Conservation (phyloP, 331 rosid genomes). For the Spiraea crenata region DNA sequence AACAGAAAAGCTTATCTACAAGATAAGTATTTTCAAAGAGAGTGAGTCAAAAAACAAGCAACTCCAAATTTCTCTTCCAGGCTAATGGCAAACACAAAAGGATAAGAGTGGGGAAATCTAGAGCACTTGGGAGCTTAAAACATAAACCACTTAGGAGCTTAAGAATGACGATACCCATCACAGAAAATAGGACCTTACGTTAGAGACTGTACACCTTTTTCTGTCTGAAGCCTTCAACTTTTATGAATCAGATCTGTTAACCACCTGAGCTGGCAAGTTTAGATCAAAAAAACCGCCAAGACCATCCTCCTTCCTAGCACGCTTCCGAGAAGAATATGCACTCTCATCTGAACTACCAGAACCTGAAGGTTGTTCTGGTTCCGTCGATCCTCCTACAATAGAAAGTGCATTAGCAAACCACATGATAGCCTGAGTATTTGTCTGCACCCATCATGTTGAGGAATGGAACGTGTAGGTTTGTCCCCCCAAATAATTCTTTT, state of each 20-base stretch:
- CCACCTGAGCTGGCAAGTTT: constrained; percentile 86
- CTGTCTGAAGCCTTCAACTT: constrained; percentile 28
- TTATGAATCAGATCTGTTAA: constrained; percentile 71
- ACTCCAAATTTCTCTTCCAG: constrained; percentile 17
- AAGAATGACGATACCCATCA: constrained; percentile 9
- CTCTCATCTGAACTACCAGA: constrained; percentile 73
- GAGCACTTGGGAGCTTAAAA: neutral
- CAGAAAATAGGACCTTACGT: constrained; percentile 16
- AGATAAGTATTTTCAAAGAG: constrained; percentile 25
- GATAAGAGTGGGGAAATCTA: constrained; percentile 9
- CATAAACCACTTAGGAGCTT: neutral
- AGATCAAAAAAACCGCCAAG: constrained; percentile 78
- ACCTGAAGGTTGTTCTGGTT: constrained; percentile 58
- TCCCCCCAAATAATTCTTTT: constrained; percentile 5
- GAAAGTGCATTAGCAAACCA: constrained; percentile 33
- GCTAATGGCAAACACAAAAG: neutral
- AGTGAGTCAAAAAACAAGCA: constrained; percentile 18
- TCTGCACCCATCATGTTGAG: constrained; percentile 37
- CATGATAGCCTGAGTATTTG: constrained; percentile 32
- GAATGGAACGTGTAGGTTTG: constrained; percentile 1
- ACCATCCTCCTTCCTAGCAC: constrained; percentile 63
- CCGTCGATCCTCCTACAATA: constrained; percentile 63
- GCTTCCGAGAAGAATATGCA: constrained; percentile 76
- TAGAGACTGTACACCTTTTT: constrained; percentile 34
- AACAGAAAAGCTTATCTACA: constrained; percentile 46